Conservation (phyloP, 2,329 filamentous ascomycete genomes). For the Epicoccum nigrum region DNA sequence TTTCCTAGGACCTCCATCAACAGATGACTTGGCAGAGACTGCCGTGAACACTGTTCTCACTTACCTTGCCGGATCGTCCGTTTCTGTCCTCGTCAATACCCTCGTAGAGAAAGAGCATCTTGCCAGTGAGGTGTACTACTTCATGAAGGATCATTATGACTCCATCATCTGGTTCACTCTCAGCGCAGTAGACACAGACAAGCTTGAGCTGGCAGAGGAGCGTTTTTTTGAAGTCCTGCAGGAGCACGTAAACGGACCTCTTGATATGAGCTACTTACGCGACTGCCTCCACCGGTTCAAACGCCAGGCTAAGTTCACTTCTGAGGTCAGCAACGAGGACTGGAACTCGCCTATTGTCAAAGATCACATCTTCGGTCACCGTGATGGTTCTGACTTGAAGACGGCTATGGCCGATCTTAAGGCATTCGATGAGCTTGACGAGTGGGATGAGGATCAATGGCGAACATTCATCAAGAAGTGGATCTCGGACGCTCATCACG, state of each 20-base stretch:
- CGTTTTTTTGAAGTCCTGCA: conserved; percentile 83
- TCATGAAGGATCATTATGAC: conserved; percentile 78
- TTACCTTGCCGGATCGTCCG: conserved; percentile 91
- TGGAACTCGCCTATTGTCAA: conserved; percentile 87
- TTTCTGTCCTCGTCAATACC: conserved; percentile 87
- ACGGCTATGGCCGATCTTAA: conserved; percentile 50
- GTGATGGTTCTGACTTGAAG: conserved; percentile 68
- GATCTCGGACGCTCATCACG: conserved; percentile 82
- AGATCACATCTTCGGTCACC: conserved; percentile 87
- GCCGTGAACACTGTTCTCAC: conserved; percentile 81
- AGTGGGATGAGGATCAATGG: conserved; percentile 87
- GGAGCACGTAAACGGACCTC: conserved; percentile 76
- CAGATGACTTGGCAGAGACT: conserved; percentile 65
- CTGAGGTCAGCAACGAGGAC: conserved; percentile 79
- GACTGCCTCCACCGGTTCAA: conserved; percentile 85
- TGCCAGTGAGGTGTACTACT: conserved; percentile 82
- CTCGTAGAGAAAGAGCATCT: conserved; percentile 93
- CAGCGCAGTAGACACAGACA: conserved; percentile 84
- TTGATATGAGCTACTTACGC: conserved; percentile 88
- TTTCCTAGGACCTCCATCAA: conserved; percentile 85
- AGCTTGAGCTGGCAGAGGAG: conserved; percentile 82
- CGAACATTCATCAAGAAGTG: conserved; percentile 79
- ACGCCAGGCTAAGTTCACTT: conserved; percentile 80
- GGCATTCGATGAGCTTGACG: conserved; percentile 70
- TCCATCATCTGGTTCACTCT: conserved; percentile 85